Evolutionary conservation across 805 yeast species (phyloP).

Genomic region (Pichia deserticola): DNA sequence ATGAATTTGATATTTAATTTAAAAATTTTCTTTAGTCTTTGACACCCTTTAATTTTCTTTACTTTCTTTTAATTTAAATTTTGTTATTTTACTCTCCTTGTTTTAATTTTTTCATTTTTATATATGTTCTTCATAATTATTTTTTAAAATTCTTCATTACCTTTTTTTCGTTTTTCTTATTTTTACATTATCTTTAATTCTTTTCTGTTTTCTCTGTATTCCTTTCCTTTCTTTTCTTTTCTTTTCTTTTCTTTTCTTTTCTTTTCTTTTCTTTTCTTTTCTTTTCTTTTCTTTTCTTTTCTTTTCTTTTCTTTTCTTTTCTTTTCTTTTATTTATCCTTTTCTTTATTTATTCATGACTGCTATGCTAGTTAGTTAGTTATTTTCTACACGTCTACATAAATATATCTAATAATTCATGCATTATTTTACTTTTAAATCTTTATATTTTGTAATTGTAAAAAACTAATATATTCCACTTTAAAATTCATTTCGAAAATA

Average conservation of each 20-base stretch:
- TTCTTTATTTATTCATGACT: background rate
- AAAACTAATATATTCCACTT: too few species aligned
- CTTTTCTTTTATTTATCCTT: background rate
- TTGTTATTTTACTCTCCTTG: background rate
- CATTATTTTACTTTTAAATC: too few species aligned
- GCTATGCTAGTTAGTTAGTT: background rate
- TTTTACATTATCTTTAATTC: background rate
- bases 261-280: background rate
- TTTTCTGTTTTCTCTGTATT: background rate
- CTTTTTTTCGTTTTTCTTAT: background rate
- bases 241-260: background rate
- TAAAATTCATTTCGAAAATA: too few species aligned
- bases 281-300: background rate
- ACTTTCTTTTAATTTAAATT: background rate
- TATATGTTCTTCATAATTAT: too few species aligned
- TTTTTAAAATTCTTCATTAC: too few species aligned
- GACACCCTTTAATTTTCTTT: too few species aligned
- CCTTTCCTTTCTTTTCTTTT: background rate
- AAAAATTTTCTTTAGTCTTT: too few species aligned
- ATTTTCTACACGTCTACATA: slow-evolving; percentile 1
- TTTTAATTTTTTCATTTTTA: too few species aligned
- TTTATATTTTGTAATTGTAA: too few species aligned
- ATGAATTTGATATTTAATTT: too few species aligned
- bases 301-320: background rate
- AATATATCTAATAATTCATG: background rate